Conservation (phyloP, 352 stramenopile species). For the Pythium dissotocum region DNA sequence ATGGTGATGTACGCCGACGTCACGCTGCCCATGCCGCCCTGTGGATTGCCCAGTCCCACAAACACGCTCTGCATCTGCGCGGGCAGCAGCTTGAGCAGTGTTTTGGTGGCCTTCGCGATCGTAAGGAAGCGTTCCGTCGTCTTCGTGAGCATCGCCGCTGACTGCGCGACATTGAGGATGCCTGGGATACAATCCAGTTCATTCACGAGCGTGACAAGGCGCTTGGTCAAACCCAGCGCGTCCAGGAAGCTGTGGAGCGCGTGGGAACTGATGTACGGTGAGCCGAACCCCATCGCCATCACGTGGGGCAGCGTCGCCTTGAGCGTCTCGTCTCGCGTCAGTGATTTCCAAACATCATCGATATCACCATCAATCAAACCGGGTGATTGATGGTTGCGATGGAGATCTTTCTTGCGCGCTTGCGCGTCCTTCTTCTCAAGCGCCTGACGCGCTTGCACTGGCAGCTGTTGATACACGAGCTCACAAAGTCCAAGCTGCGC, state of each 20-base stretch:
- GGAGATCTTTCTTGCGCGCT: conserved; percentile 32
- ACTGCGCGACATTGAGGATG: conserved; percentile 82
- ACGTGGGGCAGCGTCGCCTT: conserved; percentile 42
- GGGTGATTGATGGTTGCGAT: conserved; percentile 17
- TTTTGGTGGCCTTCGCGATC: conserved; percentile 80
- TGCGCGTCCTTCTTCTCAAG: conserved; percentile 70
- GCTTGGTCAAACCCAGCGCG: conserved; percentile 46
- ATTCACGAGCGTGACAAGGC: conserved; percentile 81
- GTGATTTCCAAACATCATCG: not conserved
- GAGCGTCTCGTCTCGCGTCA: conserved; percentile 22
- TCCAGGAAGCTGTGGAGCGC: conserved; percentile 49
- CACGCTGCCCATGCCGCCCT: conserved; percentile 28
- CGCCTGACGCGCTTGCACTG: conserved; percentile 40
- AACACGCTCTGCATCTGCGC: conserved; percentile 75
- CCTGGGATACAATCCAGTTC: conserved; percentile 86
- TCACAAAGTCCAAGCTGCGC: conserved; percentile 78
- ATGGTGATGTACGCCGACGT: conserved; percentile 79
- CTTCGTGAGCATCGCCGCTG: conserved; percentile 71
- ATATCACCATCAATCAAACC: conserved; percentile 9
- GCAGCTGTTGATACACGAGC: conserved; percentile 72
- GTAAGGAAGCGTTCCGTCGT: conserved; percentile 78
- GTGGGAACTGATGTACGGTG: conserved; percentile 67
- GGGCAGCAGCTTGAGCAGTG: conserved; percentile 68
- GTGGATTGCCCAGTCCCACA: conserved; percentile 26
- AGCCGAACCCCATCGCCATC: conserved; percentile 75